A percentile compares a stretch with the other conserved stretches of the same genome.
Evolutionary conservation across 78 protist species (phyloP).

Genomic region (Bigelowiella natans): DNA sequence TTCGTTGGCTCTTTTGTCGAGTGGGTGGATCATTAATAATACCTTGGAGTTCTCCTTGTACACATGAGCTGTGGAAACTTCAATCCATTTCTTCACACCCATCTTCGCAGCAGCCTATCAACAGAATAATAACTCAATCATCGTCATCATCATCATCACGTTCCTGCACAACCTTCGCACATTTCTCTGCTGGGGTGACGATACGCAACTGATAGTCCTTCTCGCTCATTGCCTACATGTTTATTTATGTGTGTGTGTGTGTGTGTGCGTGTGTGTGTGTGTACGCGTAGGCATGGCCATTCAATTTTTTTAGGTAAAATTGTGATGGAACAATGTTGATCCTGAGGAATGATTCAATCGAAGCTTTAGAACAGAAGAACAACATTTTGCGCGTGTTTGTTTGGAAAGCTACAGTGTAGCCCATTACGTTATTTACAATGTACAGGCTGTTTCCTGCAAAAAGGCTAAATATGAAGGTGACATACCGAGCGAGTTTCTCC

Average conservation of each 20-base stretch:
- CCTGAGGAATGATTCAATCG: too few relatives aligned
- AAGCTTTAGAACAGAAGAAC: too few relatives aligned
- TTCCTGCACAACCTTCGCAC: neutral
- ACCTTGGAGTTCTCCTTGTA: slow-evolving; percentile 10
- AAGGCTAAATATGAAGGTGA: too few relatives aligned
- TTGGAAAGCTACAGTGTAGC: too few relatives aligned
- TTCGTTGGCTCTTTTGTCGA: too few relatives aligned
- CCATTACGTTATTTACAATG: too few relatives aligned
- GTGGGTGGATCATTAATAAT: too few relatives aligned
- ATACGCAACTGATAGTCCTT: neutral
- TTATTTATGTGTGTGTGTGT: neutral
- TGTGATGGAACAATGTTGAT: too few relatives aligned
- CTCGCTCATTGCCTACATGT: neutral
- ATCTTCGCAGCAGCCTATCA: neutral
- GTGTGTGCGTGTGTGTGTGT: neutral
- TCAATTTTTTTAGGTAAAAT: too few relatives aligned
- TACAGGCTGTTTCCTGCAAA: too few relatives aligned
- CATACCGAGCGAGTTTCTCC: slow-evolving; percentile 4
- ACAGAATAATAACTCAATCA: neutral
- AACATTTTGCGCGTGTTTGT: too few relatives aligned
- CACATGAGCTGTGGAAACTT: slow-evolving; percentile 25
- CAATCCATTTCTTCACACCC: slow-evolving; percentile 12
- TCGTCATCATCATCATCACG: neutral
- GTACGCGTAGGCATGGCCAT: neutral
- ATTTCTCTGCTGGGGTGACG: neutral